phyloP scores from a whole-genome alignment of 163 green algal genomes.

The Volvox carteri region DNA sequence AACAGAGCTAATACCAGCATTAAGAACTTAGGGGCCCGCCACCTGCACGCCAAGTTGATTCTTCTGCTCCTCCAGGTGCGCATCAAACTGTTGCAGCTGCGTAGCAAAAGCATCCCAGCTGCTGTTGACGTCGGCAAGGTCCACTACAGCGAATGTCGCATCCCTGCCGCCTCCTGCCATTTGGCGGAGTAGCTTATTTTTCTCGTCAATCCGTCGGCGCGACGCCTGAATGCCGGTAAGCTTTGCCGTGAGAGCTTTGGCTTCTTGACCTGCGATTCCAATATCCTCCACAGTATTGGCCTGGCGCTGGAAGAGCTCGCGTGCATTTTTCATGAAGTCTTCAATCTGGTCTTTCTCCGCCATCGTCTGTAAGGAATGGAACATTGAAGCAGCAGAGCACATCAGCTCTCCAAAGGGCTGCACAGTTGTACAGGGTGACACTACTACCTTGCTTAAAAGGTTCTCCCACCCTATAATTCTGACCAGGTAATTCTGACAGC shows the following conservation, averaged over 20 bases:
- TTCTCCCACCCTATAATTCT: no score
- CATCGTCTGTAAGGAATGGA: constrained; percentile 55
- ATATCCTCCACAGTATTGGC: constrained; percentile 86
- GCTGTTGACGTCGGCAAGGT: constrained; percentile 79
- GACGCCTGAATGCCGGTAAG: constrained; percentile 64
- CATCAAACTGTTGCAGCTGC: constrained; percentile 81
- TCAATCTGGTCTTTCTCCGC: constrained; percentile 80
- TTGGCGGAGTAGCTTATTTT: constrained; percentile 82
- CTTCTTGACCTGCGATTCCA: constrained; percentile 73
- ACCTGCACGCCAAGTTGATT: constrained; percentile 73
- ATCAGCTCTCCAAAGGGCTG: no score
- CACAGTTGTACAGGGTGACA: no score
- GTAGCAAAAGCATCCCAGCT: constrained; percentile 84
- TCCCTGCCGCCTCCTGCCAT: constrained; percentile 66
- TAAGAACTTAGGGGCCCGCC: no score
- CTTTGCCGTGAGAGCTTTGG: constrained; percentile 68
- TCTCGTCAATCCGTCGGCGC: constrained; percentile 81
- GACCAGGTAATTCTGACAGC: no score
- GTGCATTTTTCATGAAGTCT: constrained; percentile 77
- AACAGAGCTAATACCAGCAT: no score
- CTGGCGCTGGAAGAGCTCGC: constrained; percentile 69
- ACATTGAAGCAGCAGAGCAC: no score
- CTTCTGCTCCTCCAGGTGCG: constrained; percentile 81
- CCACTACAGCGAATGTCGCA: constrained; percentile 63
- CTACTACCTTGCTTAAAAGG: no score